Base-by-base conservation (phyloP, 495 filamentous ascomycete genomes). In the Daldinia decipiens region DNA sequence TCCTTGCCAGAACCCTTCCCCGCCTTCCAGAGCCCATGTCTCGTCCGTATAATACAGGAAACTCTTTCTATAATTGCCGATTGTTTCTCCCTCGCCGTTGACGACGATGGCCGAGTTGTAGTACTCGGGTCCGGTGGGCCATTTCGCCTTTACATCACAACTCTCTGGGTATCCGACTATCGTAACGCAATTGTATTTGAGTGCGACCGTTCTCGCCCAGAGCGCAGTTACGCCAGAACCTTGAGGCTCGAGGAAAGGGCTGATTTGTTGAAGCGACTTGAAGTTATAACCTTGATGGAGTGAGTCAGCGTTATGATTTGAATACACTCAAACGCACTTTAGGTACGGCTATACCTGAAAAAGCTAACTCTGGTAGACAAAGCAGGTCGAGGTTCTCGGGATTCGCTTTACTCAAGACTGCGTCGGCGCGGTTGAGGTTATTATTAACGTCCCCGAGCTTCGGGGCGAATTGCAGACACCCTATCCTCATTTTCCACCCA, bases 41-140 rank as follows among this genome's bases (percentile, higher is more conserved):
- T 93, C 93, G 74, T 98, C 95, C 0, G 93, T 95, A 80, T 92
- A 92, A 78, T 95, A 98, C 62, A 99, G 85, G 71, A 94, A 94
- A 24, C 83, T 84, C 77, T 99, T 99, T 71, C 95, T 90, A 78
- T 97, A 97, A 80, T 97, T 91, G 40, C 85, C 86, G 36, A 97
- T 75, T 0, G 91, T 87, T 51, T 90, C 82, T 13, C 96, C 95
- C 0, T 83, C 77, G 11, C 87, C 83, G 64, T 89, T 88, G n/a
- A 98, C 89, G 12, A 93, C 85, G 50, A 98, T 86, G 26, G 91
- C 87, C 7, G 93, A 91, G 81, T 98, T 99, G 81, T 96, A 98
- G 70, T 87, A 83, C 57, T 83, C 83, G 12, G 80, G 79, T 59
- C 78, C 85, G 9, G 76, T 65, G 1, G 80, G 75, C 69, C 78